These are phyloP conservation scores for Guyanaporus albipodus DNA, from an alignment of 768 basidiomycete genomes.

Conservation along the genomic window DNA sequence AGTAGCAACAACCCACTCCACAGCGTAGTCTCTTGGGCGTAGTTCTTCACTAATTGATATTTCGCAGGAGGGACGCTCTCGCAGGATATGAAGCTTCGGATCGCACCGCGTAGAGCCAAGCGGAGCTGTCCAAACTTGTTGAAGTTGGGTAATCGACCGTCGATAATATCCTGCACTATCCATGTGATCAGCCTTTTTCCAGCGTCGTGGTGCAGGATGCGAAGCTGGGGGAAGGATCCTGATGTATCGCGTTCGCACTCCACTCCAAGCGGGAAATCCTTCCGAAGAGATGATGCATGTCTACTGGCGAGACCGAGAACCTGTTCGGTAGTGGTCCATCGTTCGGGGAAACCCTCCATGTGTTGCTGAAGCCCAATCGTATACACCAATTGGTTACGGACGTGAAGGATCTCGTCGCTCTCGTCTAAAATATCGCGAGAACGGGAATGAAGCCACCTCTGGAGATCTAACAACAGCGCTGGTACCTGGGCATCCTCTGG, in stretches of 20 bases:
- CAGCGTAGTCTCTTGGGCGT: not conserved
- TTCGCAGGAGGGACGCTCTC: not conserved
- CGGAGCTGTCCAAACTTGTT: slow-evolving; percentile 14
- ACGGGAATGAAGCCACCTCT: slow-evolving; percentile 24
- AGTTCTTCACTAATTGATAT: slow-evolving; percentile 7
- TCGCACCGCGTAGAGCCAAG: not conserved
- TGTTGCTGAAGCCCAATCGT: slow-evolving; percentile 29
- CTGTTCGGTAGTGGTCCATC: slow-evolving; percentile 34
- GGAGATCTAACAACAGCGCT: slow-evolving; percentile 23
- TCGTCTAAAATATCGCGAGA: slow-evolving; percentile 31
- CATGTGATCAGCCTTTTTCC: slow-evolving; percentile 10
- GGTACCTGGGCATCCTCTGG: not conserved
- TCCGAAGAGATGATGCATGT: slow-evolving; percentile 9
- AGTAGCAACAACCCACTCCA: slow-evolving; percentile 30
- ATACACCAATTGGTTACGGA: slow-evolving; percentile 37
- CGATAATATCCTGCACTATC: slow-evolving; percentile 16
- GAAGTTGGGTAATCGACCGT: slow-evolving; percentile 11
- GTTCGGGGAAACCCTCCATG: slow-evolving; percentile 31
- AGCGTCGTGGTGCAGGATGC: slow-evolving; percentile 15
- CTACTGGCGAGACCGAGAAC: slow-evolving; percentile 26
- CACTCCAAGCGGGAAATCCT: slow-evolving; percentile 5
- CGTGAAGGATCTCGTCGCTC: slow-evolving; percentile 32
- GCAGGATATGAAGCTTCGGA: slow-evolving; percentile 24
- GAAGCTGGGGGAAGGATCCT: slow-evolving; percentile 24
- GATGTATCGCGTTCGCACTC: slow-evolving; percentile 15